These are phyloP conservation scores for Quercus berberidifolia DNA, from an alignment of 306 rosid species.

Conservation along the genomic window DNA sequence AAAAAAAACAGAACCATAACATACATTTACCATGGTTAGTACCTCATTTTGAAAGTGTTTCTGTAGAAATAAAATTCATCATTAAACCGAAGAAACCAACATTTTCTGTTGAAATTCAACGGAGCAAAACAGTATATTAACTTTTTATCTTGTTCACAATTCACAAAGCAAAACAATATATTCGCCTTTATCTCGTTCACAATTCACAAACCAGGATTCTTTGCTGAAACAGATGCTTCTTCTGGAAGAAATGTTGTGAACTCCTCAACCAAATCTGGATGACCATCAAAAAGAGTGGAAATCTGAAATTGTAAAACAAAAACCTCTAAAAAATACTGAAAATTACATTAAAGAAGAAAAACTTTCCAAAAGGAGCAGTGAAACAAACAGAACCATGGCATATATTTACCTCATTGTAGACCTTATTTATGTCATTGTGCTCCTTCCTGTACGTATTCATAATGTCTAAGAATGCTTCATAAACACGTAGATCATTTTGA, in stretches of 20 bases:
- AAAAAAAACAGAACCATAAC: not conserved
- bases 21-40: not conserved
- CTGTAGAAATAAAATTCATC: no score
- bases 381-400: not conserved
- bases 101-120: conserved; percentile 1
- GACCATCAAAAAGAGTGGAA: conserved; percentile 69
- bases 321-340: conserved; percentile 1
- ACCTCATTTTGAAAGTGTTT: no score
- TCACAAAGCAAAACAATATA: no score
- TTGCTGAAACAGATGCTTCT: conserved; percentile 57
- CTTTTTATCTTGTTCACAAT: no score
- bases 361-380: not conserved
- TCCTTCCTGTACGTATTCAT: conserved; percentile 95
- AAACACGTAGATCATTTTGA: conserved; percentile 75
- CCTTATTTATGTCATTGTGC: conserved; percentile 87
- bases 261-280: conserved; percentile 80
- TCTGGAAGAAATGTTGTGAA: conserved; percentile 92
- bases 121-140: not conserved
- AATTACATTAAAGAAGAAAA: not conserved
- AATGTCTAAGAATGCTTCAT: conserved; percentile 92
- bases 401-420: conserved; percentile 71
- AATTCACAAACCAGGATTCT: no score
- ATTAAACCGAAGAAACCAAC: not conserved
- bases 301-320: conserved; percentile 43
- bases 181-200: no score